These are phyloP conservation scores for Stagonosporopsis vannaccii DNA, from an alignment of 2,329 filamentous ascomycete species.

Conservation along the genomic window DNA sequence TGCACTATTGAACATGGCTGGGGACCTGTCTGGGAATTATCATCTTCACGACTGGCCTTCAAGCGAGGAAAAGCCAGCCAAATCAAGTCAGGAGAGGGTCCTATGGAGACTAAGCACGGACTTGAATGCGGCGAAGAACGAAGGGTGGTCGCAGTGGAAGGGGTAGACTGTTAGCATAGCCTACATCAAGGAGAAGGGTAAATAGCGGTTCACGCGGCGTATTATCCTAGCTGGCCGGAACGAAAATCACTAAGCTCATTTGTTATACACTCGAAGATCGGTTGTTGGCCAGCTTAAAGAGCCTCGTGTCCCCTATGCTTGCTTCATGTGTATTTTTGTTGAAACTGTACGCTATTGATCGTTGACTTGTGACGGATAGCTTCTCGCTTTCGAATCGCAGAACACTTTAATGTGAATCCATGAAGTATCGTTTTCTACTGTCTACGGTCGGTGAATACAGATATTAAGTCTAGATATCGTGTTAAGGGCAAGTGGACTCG, in stretches of 20 bases:
- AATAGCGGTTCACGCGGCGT: no score
- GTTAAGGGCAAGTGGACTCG: no score
- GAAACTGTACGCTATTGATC: not conserved
- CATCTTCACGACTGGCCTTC: not conserved
- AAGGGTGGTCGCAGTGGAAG: slow-evolving; percentile 3
- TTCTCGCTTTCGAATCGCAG: not conserved
- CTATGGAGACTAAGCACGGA: slow-evolving; percentile 6
- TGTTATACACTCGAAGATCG: not conserved
- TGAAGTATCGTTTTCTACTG: not conserved
- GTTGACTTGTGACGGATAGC: not conserved
- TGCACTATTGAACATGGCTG: slow-evolving; percentile 3
- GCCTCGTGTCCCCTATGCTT: not conserved
- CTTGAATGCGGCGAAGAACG: not conserved
- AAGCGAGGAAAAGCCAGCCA: not conserved
- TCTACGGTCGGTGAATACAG: not conserved
- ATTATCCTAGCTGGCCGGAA: not conserved
- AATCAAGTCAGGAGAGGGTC: not conserved
- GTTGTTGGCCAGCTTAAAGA: not conserved
- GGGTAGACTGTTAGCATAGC: not conserved
- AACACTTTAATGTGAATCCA: not conserved
- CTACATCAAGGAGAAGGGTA: no score
- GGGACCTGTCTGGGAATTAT: not conserved
- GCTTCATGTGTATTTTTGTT: not conserved
- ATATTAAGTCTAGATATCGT: not conserved
- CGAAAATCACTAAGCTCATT: not conserved